Evolutionary conservation across 768 basidiomycete genomes (phyloP).

Genomic region (Russula sp.): DNA sequence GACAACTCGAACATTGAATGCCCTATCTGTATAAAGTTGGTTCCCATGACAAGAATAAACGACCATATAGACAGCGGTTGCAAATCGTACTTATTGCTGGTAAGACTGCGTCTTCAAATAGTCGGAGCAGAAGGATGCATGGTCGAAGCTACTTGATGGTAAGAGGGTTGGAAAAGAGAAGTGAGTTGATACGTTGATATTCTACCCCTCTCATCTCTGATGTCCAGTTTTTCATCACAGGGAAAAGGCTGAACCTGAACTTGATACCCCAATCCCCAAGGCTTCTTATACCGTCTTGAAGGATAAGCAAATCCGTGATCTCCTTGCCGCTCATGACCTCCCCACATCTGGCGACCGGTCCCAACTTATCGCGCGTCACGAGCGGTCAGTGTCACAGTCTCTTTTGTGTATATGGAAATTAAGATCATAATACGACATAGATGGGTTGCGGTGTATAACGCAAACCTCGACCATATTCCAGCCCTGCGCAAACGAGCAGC

Average conservation of each 20-base stretch:
- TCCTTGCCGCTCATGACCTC: constrained; percentile 30
- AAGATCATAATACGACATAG: constrained; percentile 13
- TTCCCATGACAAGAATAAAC: constrained; percentile 36
- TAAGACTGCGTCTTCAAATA: constrained; percentile 17
- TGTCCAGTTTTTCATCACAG: neutral
- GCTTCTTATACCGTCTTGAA: constrained; percentile 34
- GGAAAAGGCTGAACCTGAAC: constrained; percentile 8
- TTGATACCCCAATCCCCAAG: constrained; percentile 28
- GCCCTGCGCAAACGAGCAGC: constrained; percentile 19
- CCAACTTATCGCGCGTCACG: constrained; percentile 32
- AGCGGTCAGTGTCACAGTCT: constrained; percentile 24
- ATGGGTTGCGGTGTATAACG: constrained; percentile 34
- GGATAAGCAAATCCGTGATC: constrained; percentile 30
- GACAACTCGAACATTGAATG: constrained; percentile 11
- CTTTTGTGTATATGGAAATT: neutral
- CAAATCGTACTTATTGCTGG: constrained; percentile 18
- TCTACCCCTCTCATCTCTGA: neutral
- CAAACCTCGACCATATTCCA: constrained; percentile 33
- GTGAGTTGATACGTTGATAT: constrained; percentile 17
- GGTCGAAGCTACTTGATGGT: constrained; percentile 28
- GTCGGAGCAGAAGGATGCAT: constrained; percentile 26
- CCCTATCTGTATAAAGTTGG: constrained; percentile 21
- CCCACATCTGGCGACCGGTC: constrained; percentile 31
- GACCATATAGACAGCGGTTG: constrained; percentile 40
- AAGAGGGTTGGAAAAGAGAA: constrained; percentile 26